phyloP scores from a whole-genome alignment of 1,139 yeast genomes.

The Magnusiomyces clavatus region DNA sequence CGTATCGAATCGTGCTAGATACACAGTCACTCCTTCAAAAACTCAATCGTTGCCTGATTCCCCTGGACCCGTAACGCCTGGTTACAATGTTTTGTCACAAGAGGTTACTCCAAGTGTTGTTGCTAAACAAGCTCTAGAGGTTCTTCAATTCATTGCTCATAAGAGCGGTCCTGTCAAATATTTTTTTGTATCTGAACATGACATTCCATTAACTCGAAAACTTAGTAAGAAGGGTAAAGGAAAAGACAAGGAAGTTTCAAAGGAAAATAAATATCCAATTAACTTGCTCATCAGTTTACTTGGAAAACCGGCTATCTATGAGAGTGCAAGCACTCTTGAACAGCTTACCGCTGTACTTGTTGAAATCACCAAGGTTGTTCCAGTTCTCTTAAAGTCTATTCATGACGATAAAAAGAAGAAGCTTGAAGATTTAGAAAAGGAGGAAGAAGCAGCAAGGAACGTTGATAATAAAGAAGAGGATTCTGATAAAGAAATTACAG shows the following conservation, averaged over 20 bases:
- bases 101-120: conserved; percentile 63
- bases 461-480: conserved; percentile 2
- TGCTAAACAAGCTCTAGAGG: conserved; percentile 73
- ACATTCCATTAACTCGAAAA: conserved; percentile 45
- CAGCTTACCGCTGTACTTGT: conserved; percentile 66
- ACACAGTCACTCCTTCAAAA: conserved; percentile 19
- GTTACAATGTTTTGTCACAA: conserved; percentile 30
- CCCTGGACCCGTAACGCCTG: conserved; percentile 15
- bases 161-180: conserved; percentile 62
- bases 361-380: conserved; percentile 67
- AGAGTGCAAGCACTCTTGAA: conserved; percentile 72
- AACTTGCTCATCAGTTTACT: conserved; percentile 58
- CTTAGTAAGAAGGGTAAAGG: conserved; percentile 36
- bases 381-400: conserved; percentile 25
- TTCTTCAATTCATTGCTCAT: conserved; percentile 63
- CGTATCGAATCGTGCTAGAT: conserved; percentile 34
- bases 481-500: conserved; percentile 10
- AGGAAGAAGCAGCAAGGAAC: conserved; percentile 10
- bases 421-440: conserved; percentile 13
- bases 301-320: conserved; percentile 55
- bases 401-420: conserved; percentile 17
- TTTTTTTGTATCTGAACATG: conserved; percentile 78
- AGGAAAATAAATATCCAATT: conserved; percentile 57
- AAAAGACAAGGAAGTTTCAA: conserved; percentile 32
- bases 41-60: conserved; percentile 23